A percentile compares a stretch with the other conserved stretches of the same genome.
Evolutionary conservation across 768 basidiomycete species (phyloP).

Genomic region (Lactarius akahatsu): DNA sequence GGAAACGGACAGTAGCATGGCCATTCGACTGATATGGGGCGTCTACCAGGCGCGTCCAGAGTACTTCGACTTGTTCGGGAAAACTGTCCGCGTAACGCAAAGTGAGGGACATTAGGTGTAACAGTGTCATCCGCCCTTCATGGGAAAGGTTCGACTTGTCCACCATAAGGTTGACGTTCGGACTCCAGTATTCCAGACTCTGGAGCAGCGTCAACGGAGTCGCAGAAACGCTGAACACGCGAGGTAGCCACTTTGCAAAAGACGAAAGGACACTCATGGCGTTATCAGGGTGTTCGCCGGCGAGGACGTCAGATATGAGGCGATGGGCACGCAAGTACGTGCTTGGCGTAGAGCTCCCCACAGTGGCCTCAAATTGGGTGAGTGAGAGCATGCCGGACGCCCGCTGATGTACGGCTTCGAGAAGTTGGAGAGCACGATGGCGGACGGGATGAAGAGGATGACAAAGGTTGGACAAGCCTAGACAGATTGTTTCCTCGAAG

Average conservation of each 20-base stretch:
- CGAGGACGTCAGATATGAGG: constrained; percentile 72
- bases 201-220: constrained; percentile 65
- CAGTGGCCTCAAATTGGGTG: constrained; percentile 69
- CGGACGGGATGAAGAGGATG: constrained; percentile 65
- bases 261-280: constrained; percentile 65
- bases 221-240: constrained; percentile 51
- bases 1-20: constrained; percentile 74
- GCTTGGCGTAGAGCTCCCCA: constrained; percentile 68
- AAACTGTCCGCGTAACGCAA: constrained; percentile 70
- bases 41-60: constrained; percentile 80
- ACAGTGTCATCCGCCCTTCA: constrained; percentile 64
- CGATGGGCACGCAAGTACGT: constrained; percentile 82
- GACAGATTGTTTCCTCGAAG: constrained; percentile 71
- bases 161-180: constrained; percentile 70
- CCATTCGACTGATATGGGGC: constrained; percentile 70
- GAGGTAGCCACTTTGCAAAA: constrained; percentile 70
- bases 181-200: constrained; percentile 82
- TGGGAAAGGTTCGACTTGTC: constrained; percentile 54
- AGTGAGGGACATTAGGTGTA: constrained; percentile 82
- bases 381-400: constrained; percentile 65
- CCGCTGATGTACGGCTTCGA: constrained; percentile 71
- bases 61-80: constrained; percentile 73
- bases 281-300: constrained; percentile 70
- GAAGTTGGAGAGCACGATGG: constrained; percentile 71
- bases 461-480: constrained; percentile 83